Percentiles rank a stretch among this genome's conserved stretches.
Evolutionary conservation across 2,329 filamentous ascomycete species (phyloP).

Genomic region (Arthrobotrys iridis): DNA sequence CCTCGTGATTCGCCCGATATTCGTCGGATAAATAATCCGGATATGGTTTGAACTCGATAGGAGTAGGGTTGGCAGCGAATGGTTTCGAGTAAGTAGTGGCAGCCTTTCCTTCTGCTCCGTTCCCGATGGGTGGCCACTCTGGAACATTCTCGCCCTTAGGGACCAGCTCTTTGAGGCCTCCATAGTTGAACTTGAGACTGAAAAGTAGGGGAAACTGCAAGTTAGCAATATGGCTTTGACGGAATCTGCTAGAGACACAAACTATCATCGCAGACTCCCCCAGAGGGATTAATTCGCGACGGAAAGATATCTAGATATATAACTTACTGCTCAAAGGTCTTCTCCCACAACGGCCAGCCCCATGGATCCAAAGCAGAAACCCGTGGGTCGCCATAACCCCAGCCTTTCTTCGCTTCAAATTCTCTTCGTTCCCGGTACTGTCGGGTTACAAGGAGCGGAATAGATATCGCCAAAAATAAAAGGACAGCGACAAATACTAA

Average conservation of each 20-base stretch:
- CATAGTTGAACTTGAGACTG: slow-evolving; percentile 38
- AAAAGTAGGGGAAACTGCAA: neutral
- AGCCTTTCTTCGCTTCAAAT: neutral
- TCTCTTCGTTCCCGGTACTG: neutral
- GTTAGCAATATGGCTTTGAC: neutral
- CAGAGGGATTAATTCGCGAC: neutral
- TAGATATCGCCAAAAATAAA: slow-evolving; percentile 32
- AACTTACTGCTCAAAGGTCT: slow-evolving; percentile 40
- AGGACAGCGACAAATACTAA: slow-evolving; percentile 9
- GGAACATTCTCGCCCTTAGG: slow-evolving; percentile 40
- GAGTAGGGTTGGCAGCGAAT: neutral
- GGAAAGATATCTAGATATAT: neutral
- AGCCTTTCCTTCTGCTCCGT: neutral
- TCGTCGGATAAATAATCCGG: slow-evolving; percentile 10
- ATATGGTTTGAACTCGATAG: slow-evolving; percentile 26
- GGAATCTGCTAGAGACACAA: neutral
- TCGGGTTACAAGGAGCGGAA: slow-evolving; percentile 15
- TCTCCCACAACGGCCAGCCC: slow-evolving; percentile 42
- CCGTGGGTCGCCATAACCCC: slow-evolving; percentile 27
- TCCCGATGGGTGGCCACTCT: slow-evolving; percentile 18
- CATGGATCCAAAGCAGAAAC: slow-evolving; percentile 14
- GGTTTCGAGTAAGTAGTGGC: slow-evolving; percentile 10
- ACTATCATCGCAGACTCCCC: neutral
- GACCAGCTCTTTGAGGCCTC: slow-evolving; percentile 44
- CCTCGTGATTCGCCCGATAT: neutral